Evolutionary conservation across 768 basidiomycete genomes (phyloP).

Genomic region (Pleurotus sapidus): DNA sequence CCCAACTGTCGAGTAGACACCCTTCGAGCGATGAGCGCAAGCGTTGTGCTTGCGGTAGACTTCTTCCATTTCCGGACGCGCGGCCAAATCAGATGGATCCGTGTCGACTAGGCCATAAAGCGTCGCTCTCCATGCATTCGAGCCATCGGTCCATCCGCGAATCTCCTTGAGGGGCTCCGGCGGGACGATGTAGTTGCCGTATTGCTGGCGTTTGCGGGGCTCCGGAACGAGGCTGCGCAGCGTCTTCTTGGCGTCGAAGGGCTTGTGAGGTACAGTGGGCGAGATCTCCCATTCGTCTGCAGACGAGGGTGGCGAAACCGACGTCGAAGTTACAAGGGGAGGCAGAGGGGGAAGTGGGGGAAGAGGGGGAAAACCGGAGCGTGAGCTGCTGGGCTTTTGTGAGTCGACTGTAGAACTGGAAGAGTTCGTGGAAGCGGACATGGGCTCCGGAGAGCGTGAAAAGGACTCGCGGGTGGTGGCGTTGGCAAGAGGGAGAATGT

Average conservation of each 20-base stretch:
- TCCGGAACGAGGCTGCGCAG: slow-evolving; percentile 44
- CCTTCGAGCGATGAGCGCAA: slow-evolving; percentile 44
- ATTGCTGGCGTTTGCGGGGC: slow-evolving; percentile 35
- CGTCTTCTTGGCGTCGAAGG: slow-evolving; percentile 47
- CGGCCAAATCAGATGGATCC: slow-evolving; percentile 17
- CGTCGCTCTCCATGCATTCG: slow-evolving; percentile 62
- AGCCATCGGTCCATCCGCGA: slow-evolving; percentile 70
- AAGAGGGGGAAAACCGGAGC: slow-evolving; percentile 48
- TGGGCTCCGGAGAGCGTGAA: slow-evolving; percentile 10
- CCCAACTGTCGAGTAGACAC: slow-evolving; percentile 46
- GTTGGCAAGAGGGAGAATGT: slow-evolving; percentile 12
- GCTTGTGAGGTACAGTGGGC: slow-evolving; percentile 5
- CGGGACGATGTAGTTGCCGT: slow-evolving; percentile 25
- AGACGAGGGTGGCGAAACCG: slow-evolving; percentile 18
- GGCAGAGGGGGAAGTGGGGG: slow-evolving; percentile 24
- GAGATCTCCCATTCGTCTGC: slow-evolving; percentile 11
- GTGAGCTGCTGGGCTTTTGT: slow-evolving; percentile 30
- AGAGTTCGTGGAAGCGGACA: slow-evolving; percentile 29
- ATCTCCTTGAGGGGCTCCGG: slow-evolving; percentile 40
- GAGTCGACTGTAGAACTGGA: slow-evolving; percentile 22
- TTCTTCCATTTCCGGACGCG: slow-evolving; percentile 24
- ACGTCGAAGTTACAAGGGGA: neutral
- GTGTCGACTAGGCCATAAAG: slow-evolving; percentile 53
- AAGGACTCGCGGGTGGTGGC: slow-evolving; percentile 14
- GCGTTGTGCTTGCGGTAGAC: slow-evolving; percentile 45